A percentile compares a stretch with the other conserved stretches of the same genome.
These are phyloP conservation scores for Phytophthora palmivora DNA, from an alignment of 352 stramenopile species.

Conservation along the genomic window DNA sequence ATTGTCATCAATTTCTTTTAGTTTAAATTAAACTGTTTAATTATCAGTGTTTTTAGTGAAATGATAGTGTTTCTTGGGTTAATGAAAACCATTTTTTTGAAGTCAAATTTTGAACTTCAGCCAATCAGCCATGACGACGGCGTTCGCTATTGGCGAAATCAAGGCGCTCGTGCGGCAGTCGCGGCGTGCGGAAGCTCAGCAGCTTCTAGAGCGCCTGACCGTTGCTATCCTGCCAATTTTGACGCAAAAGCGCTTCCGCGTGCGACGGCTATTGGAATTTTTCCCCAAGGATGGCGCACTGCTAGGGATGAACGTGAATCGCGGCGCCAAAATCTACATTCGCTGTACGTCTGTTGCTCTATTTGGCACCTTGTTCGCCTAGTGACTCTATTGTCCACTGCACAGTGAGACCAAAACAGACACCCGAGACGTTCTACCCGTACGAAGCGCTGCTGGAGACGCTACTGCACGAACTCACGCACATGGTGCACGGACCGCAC, in stretches of 20 bases:
- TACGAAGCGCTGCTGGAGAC: slow-evolving; percentile 73
- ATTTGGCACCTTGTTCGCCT: neutral
- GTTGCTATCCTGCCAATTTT: slow-evolving; percentile 65
- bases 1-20: too few relatives aligned
- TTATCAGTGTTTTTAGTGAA: too few relatives aligned
- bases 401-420: slow-evolving; percentile 24
- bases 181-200: slow-evolving; percentile 42
- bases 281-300: slow-evolving; percentile 65
- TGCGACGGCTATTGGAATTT: slow-evolving; percentile 68
- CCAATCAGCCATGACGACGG: slow-evolving; percentile 27
- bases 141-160: slow-evolving; percentile 43
- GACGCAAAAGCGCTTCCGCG: slow-evolving; percentile 55
- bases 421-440: slow-evolving; percentile 41
- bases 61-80: too few relatives aligned
- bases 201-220: slow-evolving; percentile 58
- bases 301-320: slow-evolving; percentile 86
- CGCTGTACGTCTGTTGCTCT: slow-evolving; percentile 42
- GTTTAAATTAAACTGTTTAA: too few relatives aligned
- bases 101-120: too few relatives aligned
- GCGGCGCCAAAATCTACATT: slow-evolving; percentile 74
- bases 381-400: neutral
- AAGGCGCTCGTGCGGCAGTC: slow-evolving; percentile 52
- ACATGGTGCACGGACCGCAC: slow-evolving; percentile 75
- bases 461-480: slow-evolving; percentile 78
- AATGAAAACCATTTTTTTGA: too few relatives aligned